Percentiles rank a stretch among this genome's conserved stretches.
Evolutionary conservation across 2,329 filamentous ascomycete species (phyloP).

Genomic region (Tolypocladium album): DNA sequence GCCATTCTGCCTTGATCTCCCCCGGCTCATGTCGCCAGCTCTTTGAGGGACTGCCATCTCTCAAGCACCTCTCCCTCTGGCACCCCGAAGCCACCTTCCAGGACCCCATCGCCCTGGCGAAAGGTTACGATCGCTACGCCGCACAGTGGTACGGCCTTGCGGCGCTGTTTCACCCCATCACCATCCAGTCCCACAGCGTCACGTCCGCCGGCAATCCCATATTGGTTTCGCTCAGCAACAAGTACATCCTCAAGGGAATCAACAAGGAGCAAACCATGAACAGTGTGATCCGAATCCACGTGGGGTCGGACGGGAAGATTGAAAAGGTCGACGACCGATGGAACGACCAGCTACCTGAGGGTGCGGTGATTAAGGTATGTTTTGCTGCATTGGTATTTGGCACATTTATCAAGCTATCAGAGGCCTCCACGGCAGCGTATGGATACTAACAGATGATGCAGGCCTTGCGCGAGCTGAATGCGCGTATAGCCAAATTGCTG

Average conservation of each 20-base stretch:
- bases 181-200: slow-evolving; percentile 42
- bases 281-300: slow-evolving; percentile 22
- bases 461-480: neutral
- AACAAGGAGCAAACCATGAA: slow-evolving; percentile 36
- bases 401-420: neutral
- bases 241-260: slow-evolving; percentile 27
- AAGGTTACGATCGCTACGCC: slow-evolving; percentile 39
- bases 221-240: slow-evolving; percentile 32
- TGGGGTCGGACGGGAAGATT: slow-evolving; percentile 22
- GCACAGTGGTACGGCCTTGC: slow-evolving; percentile 49
- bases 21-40: slow-evolving; percentile 22
- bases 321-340: slow-evolving; percentile 24
- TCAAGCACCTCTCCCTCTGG: slow-evolving; percentile 50
- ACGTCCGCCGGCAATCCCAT: slow-evolving; percentile 48
- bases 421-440: neutral
- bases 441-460: neutral
- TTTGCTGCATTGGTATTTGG: neutral
- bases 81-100: slow-evolving; percentile 44
- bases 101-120: slow-evolving; percentile 47
- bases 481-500: neutral
- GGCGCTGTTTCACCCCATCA: slow-evolving; percentile 38
- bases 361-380: slow-evolving; percentile 21
- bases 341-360: slow-evolving; percentile 24
- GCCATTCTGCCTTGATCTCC: neutral
- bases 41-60: slow-evolving; percentile 47